Base-by-base conservation (phyloP, 208 protist genomes). In the Acanthamoeba sp. region DNA sequence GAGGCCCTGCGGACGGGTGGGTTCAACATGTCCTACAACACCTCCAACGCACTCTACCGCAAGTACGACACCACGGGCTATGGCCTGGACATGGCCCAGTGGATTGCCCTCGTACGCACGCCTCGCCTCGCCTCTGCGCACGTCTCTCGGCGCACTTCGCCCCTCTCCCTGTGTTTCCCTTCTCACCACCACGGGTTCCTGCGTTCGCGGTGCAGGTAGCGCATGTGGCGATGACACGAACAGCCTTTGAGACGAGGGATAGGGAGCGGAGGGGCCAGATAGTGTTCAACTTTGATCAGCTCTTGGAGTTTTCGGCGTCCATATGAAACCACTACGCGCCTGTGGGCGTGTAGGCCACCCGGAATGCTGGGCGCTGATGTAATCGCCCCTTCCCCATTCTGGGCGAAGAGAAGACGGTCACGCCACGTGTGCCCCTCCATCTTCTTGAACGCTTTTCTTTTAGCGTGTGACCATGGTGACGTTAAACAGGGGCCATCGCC, bases 51-150 rank as follows among this genome's bases (percentile, higher is more conserved):
- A 3, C 90, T 93, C 64, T 93, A 84, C 22, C 59, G 66, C 27
- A 93, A 93, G 32, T 93, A 69, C 69, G 66, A 93, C 42, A 93
- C 87, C 27, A 76, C 87, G n/a, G 87, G 87, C 36, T 92, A 92
- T 29, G 87, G 87, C 18, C 24, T 92, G 32, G 87, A 92, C 62
- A 92, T 92, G 87, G 59, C 87, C 18, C 87, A 92, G 59, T 92
- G 50, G 57, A 92, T 92, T 20, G 52, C 87, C 55, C 59, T 92
- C 40, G 69, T 78, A 24, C 62, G 62, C 62, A 9, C 55, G 5
- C 22, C 55, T 57, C 50, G 1, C 7, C 34, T 10, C 27, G 2
- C 27, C 59, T 36, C 1, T 69, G 6, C 7, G 22, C 18, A 59
- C 52, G 18, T 1, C 52, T 24, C 16, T 3, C 52, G 52, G 9